phyloP scores from a whole-genome alignment of 345 rosid genomes.

The Hibiscus mutabilis region DNA sequence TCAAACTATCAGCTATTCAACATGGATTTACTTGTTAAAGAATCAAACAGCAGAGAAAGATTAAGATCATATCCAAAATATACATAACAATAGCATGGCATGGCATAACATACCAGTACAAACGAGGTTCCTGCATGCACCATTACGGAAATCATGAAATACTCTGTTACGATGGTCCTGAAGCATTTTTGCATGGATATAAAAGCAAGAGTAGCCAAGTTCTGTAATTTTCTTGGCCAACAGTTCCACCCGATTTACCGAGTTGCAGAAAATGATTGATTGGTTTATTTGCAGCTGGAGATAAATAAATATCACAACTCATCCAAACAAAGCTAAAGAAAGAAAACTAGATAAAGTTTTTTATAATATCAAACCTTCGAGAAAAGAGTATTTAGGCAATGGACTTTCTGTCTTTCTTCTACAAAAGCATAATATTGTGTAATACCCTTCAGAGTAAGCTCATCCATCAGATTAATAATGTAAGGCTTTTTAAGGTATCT shows the following conservation, averaged over 20 bases:
- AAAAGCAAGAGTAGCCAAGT: slow-evolving; percentile 98
- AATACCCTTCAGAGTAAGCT: slow-evolving; percentile 94
- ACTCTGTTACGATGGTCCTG: slow-evolving; percentile 99
- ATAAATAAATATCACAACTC: slow-evolving; percentile 5
- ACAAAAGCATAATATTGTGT: slow-evolving; percentile 97
- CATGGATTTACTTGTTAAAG: background rate
- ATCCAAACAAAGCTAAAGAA: slow-evolving; percentile 1
- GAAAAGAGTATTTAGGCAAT: slow-evolving; percentile 97
- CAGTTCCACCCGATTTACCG: slow-evolving; percentile 94
- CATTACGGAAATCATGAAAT: slow-evolving; percentile 98
- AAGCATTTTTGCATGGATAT: slow-evolving; percentile 98
- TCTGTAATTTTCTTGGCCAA: slow-evolving; percentile 99
- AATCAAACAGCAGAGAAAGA: background rate
- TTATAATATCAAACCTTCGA: slow-evolving; percentile 60
- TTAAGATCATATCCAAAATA: background rate
- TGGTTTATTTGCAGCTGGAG: slow-evolving; percentile 98
- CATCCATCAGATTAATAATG: slow-evolving; percentile 97
- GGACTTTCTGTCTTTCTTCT: slow-evolving; percentile 99
- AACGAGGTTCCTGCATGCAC: slow-evolving; percentile 99
- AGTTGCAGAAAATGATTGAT: slow-evolving; percentile 96
- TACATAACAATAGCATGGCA: too few species aligned
- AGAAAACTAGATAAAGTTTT: background rate
- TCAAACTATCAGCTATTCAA: background rate
- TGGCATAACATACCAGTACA: slow-evolving; percentile 68
- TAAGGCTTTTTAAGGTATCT: slow-evolving; percentile 78